These are phyloP conservation scores for Puya raimondii DNA, from an alignment of 176 grass and related monocot genomes.

Conservation along the genomic window DNA sequence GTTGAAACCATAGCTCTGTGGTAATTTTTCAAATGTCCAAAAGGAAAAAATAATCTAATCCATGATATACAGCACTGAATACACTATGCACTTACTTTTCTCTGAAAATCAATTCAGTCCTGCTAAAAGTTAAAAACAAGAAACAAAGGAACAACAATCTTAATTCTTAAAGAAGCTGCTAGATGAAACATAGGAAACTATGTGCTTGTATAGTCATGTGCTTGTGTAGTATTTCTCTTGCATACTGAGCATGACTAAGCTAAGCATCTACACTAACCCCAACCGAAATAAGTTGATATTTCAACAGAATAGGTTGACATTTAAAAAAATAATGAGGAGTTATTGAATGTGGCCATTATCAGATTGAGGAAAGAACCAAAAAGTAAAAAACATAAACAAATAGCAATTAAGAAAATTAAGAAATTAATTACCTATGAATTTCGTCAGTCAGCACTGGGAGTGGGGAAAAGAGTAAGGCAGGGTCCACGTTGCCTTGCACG, in stretches of 20 bases:
- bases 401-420: conserved; percentile 13
- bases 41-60: too few relatives aligned
- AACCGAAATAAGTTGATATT: not conserved
- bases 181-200: too few relatives aligned
- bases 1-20: too few relatives aligned
- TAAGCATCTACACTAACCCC: not conserved
- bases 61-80: too few relatives aligned
- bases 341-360: not conserved
- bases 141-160: too few relatives aligned
- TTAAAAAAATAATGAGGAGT: not conserved
- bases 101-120: not conserved
- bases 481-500: conserved; percentile 97
- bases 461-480: conserved; percentile 72
- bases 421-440: conserved; percentile 66
- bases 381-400: not conserved
- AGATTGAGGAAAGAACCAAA: not conserved
- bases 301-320: not conserved
- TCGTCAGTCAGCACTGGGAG: conserved; percentile 76
- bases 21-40: too few relatives aligned
- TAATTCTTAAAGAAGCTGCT: too few relatives aligned
- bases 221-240: too few relatives aligned
- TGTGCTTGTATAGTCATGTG: too few relatives aligned
- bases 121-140: too few relatives aligned
- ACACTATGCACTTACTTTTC: not conserved
- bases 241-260: too few relatives aligned